A percentile compares a stretch with the other conserved stretches of the same genome.
Evolutionary conservation across 2,329 filamentous ascomycete genomes (phyloP).

Genomic region (Calonectria pauciramosa): DNA sequence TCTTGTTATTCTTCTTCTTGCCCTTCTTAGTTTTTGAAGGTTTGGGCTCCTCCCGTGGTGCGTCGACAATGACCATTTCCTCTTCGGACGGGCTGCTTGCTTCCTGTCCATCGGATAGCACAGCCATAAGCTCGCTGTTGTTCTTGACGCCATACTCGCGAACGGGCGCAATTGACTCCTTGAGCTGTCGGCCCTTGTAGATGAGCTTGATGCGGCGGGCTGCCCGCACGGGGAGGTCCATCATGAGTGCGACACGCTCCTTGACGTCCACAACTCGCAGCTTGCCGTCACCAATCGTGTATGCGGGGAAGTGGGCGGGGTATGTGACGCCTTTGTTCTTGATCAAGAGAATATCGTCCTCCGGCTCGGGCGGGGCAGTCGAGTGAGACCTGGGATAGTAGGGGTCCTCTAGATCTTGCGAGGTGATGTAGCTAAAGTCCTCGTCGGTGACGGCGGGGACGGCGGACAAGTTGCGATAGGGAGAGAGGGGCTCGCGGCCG

Average conservation of each 20-base stretch:
- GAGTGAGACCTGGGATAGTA: constrained; percentile 58
- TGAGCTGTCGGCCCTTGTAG: constrained; percentile 80
- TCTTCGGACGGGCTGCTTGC: constrained; percentile 57
- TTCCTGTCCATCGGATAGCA: constrained; percentile 56
- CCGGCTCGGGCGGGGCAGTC: constrained; percentile 54
- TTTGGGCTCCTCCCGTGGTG: constrained; percentile 38
- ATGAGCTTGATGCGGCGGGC: constrained; percentile 73
- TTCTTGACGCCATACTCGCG: constrained; percentile 74
- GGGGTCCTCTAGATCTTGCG: constrained; percentile 73
- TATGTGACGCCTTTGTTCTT: constrained; percentile 77
- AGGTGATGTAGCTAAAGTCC: constrained; percentile 88
- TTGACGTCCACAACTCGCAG: constrained; percentile 76
- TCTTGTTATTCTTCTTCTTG: constrained; percentile 59
- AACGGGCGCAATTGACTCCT: constrained; percentile 71
- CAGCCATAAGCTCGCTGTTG: constrained; percentile 69
- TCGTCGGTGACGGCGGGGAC: constrained; percentile 78
- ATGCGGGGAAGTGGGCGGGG: constrained; percentile 80
- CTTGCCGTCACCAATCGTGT: constrained; percentile 81
- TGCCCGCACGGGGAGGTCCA: constrained; percentile 70
- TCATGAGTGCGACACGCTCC: constrained; percentile 75
- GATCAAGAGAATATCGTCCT: constrained; percentile 80
- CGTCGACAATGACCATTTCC: constrained; percentile 62
- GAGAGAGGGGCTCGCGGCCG: constrained; percentile 62
- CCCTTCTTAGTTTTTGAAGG: constrained; percentile 56
- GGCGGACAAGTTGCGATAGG: constrained; percentile 63